Base-by-base conservation (phyloP, 2,329 filamentous ascomycete genomes). In the Trichoderma sp. region DNA sequence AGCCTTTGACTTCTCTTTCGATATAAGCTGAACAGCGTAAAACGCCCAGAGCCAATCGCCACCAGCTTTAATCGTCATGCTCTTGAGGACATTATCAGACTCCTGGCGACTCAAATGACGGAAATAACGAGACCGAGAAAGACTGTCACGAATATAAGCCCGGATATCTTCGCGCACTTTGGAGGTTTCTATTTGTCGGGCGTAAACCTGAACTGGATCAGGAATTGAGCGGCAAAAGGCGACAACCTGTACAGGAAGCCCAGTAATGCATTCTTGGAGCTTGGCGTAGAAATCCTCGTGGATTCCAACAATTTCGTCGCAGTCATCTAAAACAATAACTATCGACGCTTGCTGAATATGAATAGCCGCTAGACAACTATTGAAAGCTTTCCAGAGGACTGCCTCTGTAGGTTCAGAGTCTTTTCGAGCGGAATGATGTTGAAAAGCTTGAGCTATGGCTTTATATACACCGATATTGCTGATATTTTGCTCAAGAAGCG, bases 291-390 rank as follows among this genome's bases (percentile, higher is more conserved):
- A 65, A 2, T 32, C 39, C 3, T 39, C 36, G 17, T 53, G 20
- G 17, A 39, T 39, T 4, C 78, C 79, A 0, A 72, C 72, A 13
- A 81, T 76, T 70, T 81, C 79, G 26, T 83, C 81, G 7, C 82
- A 78, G 3, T 81, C 81, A 64, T 84, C 82, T 4, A 81, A 75
- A 68, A 83, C 74, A 57, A 84, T 75, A 3, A 80, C 76, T 2
- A 83, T 73, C 3, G 79, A 73, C 8, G 76, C 70, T 23, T 77
- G 74, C 23, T 75, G 73, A 34, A 74, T 73, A 67, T 80, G 78
- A 28, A 78, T 73, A 23, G 79, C 77, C n/a, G 74, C 72, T 1
- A 84, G 75, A 0, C 81, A 79, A 12, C 74, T 72, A 17, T 80
- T 77, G 2, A 84, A 75, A 1, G 78, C 76, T 9, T 77, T 70